Percentiles rank a stretch among this genome's conserved stretches.
These are phyloP conservation scores for Backusella macrospora DNA, from an alignment of 192 early-diverging fungal genomes.

Conservation along the genomic window DNA sequence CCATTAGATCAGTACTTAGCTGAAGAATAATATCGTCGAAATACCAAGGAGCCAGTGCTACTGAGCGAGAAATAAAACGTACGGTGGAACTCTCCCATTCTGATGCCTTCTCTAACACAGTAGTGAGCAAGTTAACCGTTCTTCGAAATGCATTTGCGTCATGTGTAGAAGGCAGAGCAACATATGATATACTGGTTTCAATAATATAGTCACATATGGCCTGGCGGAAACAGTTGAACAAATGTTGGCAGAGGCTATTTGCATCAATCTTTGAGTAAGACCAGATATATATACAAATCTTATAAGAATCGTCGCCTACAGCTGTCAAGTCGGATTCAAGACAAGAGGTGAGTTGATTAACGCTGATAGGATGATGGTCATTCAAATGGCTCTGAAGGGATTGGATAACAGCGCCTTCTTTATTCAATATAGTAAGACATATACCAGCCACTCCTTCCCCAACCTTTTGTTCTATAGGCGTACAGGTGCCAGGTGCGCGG, in stretches of 20 bases:
- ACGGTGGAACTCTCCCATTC: slow-evolving; percentile 56
- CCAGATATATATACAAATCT: slow-evolving; percentile 56
- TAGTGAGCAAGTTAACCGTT: not conserved
- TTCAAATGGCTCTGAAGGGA: slow-evolving; percentile 26
- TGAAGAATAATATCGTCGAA: slow-evolving; percentile 53
- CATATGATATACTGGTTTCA: slow-evolving; percentile 34
- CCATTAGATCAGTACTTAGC: slow-evolving; percentile 48
- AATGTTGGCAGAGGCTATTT: slow-evolving; percentile 37
- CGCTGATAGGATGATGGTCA: not conserved
- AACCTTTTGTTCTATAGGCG: slow-evolving; percentile 47
- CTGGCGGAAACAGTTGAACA: slow-evolving; percentile 52
- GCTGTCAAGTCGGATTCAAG: slow-evolving; percentile 20
- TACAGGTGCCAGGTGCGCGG: slow-evolving; percentile 35
- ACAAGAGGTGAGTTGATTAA: slow-evolving; percentile 20
- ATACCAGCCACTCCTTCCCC: slow-evolving; percentile 60
- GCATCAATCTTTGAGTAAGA: slow-evolving; percentile 47
- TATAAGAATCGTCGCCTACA: slow-evolving; percentile 23
- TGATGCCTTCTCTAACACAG: slow-evolving; percentile 42
- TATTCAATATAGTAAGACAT: slow-evolving; percentile 46
- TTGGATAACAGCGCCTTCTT: slow-evolving; percentile 38
- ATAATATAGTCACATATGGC: slow-evolving; percentile 60
- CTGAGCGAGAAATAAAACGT: slow-evolving; percentile 33
- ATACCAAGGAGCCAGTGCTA: slow-evolving; percentile 57
- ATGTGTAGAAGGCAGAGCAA: not conserved
- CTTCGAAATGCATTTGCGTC: not conserved